Evolutionary conservation across 805 yeast species (phyloP).

Genomic region (Hanseniaspora singularis): DNA sequence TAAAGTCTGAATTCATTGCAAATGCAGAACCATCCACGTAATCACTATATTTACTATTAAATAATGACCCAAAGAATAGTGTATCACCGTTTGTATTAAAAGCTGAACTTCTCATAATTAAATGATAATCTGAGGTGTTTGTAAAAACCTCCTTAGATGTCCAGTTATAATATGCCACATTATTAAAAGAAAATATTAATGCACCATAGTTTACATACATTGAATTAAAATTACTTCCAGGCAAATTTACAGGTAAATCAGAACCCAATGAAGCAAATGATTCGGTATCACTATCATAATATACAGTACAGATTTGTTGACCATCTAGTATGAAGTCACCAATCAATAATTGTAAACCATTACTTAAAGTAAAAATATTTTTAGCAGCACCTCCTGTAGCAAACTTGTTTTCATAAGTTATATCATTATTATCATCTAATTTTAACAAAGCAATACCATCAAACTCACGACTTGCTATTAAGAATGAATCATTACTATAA

Average conservation of each 20-base stretch:
- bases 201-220: conserved; percentile 11
- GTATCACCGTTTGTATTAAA: conserved; percentile 27
- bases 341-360: conserved; percentile 17
- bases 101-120: conserved; percentile 24
- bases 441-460: conserved; percentile 32
- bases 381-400: conserved; percentile 20
- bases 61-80: conserved; percentile 30
- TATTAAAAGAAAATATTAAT: conserved; percentile 20
- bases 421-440: conserved; percentile 20
- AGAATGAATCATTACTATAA: conserved; percentile 28
- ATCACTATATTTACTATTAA: conserved; percentile 29
- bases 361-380: conserved; percentile 32
- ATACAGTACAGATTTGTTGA: conserved; percentile 16
- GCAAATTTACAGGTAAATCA: conserved; percentile 14
- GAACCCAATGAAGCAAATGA: conserved; percentile 16
- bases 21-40: conserved; percentile 23
- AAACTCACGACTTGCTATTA: conserved; percentile 38
- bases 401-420: conserved; percentile 16
- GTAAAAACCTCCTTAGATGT: conserved; percentile 20
- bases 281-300: conserved; percentile 20
- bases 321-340: conserved; percentile 20
- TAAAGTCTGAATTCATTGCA: conserved; percentile 18
- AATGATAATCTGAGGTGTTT: conserved; percentile 23
- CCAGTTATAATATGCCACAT: conserved; percentile 24
- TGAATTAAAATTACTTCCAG: conserved; percentile 19